These are phyloP conservation scores for Eimeria sp. DNA, from an alignment of 169 alveolate species.

Conservation along the genomic window DNA sequence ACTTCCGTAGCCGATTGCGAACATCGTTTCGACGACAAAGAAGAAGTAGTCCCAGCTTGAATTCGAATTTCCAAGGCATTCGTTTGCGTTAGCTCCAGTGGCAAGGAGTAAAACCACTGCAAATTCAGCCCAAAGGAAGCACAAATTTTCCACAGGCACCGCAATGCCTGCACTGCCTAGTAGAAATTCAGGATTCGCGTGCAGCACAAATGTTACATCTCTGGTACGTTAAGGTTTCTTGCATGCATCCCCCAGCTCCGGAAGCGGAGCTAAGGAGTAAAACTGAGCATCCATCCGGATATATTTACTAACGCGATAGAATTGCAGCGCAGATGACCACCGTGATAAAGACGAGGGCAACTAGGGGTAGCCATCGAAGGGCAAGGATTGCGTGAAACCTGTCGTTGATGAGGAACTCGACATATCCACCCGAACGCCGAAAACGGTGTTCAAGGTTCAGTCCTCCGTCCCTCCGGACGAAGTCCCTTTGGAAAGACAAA, in stretches of 20 bases:
- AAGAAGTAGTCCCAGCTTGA: constrained; percentile 84
- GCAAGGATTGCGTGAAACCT: constrained; percentile 80
- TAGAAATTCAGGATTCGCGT: neutral
- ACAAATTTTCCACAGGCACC: neutral
- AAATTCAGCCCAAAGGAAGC: neutral
- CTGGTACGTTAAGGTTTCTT: neutral
- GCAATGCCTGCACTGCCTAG: neutral
- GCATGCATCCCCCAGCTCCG: neutral
- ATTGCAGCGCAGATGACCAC: constrained; percentile 78
- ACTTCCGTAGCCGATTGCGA: constrained; percentile 87
- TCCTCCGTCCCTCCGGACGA: constrained; percentile 55
- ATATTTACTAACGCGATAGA: constrained; percentile 55
- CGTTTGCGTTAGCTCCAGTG: constrained; percentile 82
- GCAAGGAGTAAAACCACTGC: constrained; percentile 57
- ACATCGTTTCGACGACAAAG: constrained; percentile 87
- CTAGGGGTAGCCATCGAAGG: constrained; percentile 78
- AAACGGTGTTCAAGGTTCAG: constrained; percentile 73
- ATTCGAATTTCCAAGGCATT: constrained; percentile 84
- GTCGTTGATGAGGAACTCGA: constrained; percentile 76
- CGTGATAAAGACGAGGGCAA: constrained; percentile 76
- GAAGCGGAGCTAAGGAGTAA: neutral
- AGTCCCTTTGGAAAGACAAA: constrained; percentile 44
- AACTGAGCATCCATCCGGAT: too few relatives aligned
- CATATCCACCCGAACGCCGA: constrained; percentile 71
- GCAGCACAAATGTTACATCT: neutral